Conservation (phyloP, 352 stramenopile genomes). For the Globisporangium takayamanum region DNA sequence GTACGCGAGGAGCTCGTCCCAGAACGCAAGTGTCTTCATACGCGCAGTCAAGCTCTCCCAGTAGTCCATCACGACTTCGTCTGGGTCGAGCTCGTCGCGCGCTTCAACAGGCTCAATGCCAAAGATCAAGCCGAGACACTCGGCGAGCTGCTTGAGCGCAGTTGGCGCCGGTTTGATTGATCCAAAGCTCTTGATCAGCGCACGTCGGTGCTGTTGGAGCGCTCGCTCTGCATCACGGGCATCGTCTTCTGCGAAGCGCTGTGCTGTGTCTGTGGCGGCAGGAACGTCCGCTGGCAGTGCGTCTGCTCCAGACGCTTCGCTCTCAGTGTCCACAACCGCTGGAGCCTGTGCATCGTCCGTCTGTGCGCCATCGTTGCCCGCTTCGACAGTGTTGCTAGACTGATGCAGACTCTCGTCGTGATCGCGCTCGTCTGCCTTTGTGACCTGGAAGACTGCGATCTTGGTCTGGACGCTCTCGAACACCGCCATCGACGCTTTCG, state of each 20-base stretch:
- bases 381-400: too few relatives aligned
- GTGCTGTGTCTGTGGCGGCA: background rate
- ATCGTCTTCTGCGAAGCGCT: background rate
- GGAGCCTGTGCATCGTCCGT: background rate
- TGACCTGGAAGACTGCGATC: slow-evolving; percentile 25
- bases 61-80: slow-evolving; percentile 74
- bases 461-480: slow-evolving; percentile 24
- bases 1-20: slow-evolving; percentile 36
- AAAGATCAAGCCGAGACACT: slow-evolving; percentile 67
- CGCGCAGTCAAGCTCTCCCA: slow-evolving; percentile 35
- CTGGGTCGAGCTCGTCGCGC: slow-evolving; percentile 57
- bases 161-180: slow-evolving; percentile 32
- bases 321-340: too few relatives aligned
- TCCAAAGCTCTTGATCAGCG: slow-evolving; percentile 33
- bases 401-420: background rate
- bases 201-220: slow-evolving; percentile 10
- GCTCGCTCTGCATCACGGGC: background rate
- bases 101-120: slow-evolving; percentile 48
- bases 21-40: slow-evolving; percentile 39
- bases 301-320: too few relatives aligned
- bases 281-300: background rate
- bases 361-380: too few relatives aligned
- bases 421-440: slow-evolving; percentile 17
- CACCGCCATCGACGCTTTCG: slow-evolving; percentile 20
- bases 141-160: slow-evolving; percentile 51